A percentile compares a stretch with the other conserved stretches of the same genome.
Conservation (phyloP, 352 stramenopile genomes). For the Globisporangium radiosum region DNA sequence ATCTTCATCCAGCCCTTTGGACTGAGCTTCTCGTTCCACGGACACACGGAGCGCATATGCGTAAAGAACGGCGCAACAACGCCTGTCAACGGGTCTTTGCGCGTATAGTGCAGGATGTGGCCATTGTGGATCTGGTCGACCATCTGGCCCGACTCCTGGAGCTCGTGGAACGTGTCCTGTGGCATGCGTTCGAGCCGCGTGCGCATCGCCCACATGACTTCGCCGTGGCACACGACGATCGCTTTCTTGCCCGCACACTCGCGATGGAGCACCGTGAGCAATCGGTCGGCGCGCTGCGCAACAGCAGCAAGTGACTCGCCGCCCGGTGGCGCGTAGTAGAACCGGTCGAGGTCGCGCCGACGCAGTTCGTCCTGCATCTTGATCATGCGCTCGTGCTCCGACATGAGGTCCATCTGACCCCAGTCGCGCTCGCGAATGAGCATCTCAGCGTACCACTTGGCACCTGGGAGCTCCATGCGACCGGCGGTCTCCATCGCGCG, state of each 20-base stretch:
- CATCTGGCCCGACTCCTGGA: conserved; percentile 80
- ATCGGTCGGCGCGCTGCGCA: conserved; percentile 69
- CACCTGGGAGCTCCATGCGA: conserved; percentile 60
- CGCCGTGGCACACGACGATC: conserved; percentile 83
- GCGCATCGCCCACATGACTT: conserved; percentile 89
- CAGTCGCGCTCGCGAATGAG: conserved; percentile 85
- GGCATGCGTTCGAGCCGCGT: conserved; percentile 84
- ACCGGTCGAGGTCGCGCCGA: conserved; percentile 72
- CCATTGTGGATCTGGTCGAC: conserved; percentile 89
- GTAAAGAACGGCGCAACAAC: conserved; percentile 83
- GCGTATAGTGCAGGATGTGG: conserved; percentile 85
- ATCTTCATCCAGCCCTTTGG: conserved; percentile 88
- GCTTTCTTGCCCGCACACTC: conserved; percentile 71
- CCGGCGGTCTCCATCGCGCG: conserved; percentile 83
- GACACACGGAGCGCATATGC: conserved; percentile 85
- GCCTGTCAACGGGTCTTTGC: conserved; percentile 59
- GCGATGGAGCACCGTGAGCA: conserved; percentile 75
- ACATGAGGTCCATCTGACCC: conserved; percentile 89
- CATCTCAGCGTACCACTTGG: conserved; percentile 85
- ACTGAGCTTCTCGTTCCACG: conserved; percentile 87
- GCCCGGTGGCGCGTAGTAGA: conserved; percentile 82
- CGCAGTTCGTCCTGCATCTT: conserved; percentile 88
- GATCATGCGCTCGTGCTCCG: conserved; percentile 75
- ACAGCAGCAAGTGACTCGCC: conserved; percentile 81
- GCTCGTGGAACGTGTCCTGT: conserved; percentile 82